Percentiles rank a stretch among this genome's conserved stretches.
Conservation (phyloP, 179 eudicot species). For the Carnegiea gigantea region DNA sequence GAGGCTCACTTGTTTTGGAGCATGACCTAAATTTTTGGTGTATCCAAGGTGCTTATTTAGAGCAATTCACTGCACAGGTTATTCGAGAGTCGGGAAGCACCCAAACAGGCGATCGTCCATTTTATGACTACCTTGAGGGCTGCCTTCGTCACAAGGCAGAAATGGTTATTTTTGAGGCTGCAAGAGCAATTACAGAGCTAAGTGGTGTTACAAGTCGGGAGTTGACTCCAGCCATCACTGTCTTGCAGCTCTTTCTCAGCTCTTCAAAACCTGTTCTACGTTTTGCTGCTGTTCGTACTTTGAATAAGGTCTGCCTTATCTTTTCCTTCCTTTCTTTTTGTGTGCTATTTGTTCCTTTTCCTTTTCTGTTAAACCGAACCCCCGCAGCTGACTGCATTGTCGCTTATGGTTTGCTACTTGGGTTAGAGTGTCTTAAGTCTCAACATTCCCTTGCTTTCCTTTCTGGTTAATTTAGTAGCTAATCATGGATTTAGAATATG, state of each 20-base stretch:
- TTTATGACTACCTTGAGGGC: conserved; percentile 89
- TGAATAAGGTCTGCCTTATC: conserved; percentile 66
- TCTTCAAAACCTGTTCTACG: conserved; percentile 97
- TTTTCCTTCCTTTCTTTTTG: not conserved
- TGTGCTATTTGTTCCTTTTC: not conserved
- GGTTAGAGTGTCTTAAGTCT: not conserved
- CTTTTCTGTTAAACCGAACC: not conserved
- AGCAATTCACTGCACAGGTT: conserved; percentile 47
- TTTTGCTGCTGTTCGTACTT: conserved; percentile 94
- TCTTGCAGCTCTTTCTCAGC: conserved; percentile 84
- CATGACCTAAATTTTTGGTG: not conserved
- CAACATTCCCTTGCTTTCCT: too few species aligned
- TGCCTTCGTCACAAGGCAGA: conserved; percentile 98
- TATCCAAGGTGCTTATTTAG: conserved; percentile 13
- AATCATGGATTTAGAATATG: too few species aligned
- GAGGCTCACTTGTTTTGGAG: not conserved
- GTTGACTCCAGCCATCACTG: conserved; percentile 90
- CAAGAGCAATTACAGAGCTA: conserved; percentile 91
- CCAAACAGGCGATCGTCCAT: conserved; percentile 89
- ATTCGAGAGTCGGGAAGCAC: conserved; percentile 72
- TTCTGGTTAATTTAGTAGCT: too few species aligned
- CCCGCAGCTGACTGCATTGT: not conserved
- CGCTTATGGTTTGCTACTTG: not conserved
- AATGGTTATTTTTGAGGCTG: conserved; percentile 96
- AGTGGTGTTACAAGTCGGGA: conserved; percentile 84